A percentile compares a stretch with the other conserved stretches of the same genome.
These are phyloP conservation scores for Pythium oligandrum DNA, from an alignment of 352 stramenopile species.

Conservation along the genomic window DNA sequence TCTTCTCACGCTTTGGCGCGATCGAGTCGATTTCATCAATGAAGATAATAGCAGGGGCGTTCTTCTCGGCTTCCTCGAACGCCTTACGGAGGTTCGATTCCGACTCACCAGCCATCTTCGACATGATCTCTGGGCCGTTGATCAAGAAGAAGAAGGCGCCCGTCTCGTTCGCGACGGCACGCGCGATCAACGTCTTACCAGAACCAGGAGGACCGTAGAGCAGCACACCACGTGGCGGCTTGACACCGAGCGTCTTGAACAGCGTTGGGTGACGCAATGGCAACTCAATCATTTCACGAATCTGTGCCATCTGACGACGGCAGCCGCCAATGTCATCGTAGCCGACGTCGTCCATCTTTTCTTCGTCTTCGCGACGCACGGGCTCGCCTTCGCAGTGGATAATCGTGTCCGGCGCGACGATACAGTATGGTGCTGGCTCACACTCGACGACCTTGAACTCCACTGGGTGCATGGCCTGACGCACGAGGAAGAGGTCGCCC, in stretches of 20 bases:
- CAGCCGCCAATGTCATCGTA: slow-evolving; percentile 99
- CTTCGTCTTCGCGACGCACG: slow-evolving; percentile 98
- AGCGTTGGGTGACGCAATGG: slow-evolving; percentile 96
- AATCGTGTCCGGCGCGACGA: slow-evolving; percentile 98
- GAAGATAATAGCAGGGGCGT: slow-evolving; percentile 99
- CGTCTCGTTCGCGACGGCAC: slow-evolving; percentile 98
- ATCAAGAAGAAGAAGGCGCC: slow-evolving; percentile 99
- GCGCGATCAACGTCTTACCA: slow-evolving; percentile 99
- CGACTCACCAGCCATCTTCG: slow-evolving; percentile 94
- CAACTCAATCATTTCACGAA: slow-evolving; percentile 99
- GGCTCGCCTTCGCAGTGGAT: slow-evolving; percentile 99
- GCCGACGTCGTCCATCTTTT: slow-evolving; percentile 98
- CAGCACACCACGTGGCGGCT: slow-evolving; percentile 98
- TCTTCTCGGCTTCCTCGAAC: slow-evolving; percentile 99
- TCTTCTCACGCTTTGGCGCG: slow-evolving; percentile 98
- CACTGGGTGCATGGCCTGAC: slow-evolving; percentile 98
- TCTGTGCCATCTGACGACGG: slow-evolving; percentile 98
- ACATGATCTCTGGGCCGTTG: slow-evolving; percentile 99
- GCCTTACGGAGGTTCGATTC: slow-evolving; percentile 94
- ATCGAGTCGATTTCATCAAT: slow-evolving; percentile 99
- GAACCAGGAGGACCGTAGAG: slow-evolving; percentile 97
- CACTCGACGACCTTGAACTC: slow-evolving; percentile 99
- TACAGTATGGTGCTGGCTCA: slow-evolving; percentile 96
- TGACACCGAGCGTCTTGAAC: slow-evolving; percentile 99
- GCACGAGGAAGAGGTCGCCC: slow-evolving; percentile 98